Conservation (phyloP, 2,329 filamentous ascomycete genomes). For the Pseudogymnoascus sp. region DNA sequence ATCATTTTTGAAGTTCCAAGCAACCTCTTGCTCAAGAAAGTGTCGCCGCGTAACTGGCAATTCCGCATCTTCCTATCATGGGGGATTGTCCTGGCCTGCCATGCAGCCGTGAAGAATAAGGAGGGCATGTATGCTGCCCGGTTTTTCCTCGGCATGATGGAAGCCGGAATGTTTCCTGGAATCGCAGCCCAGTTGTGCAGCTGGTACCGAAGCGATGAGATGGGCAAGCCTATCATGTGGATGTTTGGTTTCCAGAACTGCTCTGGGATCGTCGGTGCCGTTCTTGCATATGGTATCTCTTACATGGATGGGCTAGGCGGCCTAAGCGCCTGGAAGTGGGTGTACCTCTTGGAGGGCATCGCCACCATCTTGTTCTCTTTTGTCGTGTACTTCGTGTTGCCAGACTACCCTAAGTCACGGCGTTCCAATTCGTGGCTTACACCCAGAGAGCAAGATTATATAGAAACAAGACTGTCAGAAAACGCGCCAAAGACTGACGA, state of each 20-base stretch:
- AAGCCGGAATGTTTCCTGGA: conserved; percentile 38
- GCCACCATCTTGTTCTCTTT: conserved; percentile 34
- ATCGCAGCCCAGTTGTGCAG: conserved; percentile 36
- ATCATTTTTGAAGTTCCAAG: conserved; percentile 36
- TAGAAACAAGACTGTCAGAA: conserved; percentile 33
- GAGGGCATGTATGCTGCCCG: conserved; percentile 33
- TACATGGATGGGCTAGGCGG: conserved; percentile 36
- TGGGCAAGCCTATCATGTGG: conserved; percentile 36
- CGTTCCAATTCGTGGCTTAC: conserved; percentile 33
- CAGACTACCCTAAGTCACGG: conserved; percentile 38
- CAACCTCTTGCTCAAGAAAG: conserved; percentile 33
- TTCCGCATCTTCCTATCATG: conserved; percentile 32
- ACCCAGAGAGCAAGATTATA: conserved; percentile 33
- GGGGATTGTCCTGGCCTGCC: conserved; percentile 34
- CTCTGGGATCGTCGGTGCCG: conserved; percentile 30
- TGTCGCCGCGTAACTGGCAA: conserved; percentile 32
- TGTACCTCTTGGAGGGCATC: conserved; percentile 39
- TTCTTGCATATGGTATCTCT: conserved; percentile 46
- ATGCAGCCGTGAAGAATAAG: conserved; percentile 34
- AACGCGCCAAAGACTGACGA: conserved; percentile 34
- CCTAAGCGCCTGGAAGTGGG: conserved; percentile 52
- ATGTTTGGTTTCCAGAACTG: conserved; percentile 36
- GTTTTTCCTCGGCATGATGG: conserved; percentile 36
- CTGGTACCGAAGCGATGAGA: conserved; percentile 42
- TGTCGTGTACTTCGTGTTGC: conserved; percentile 34